Percentiles rank a stretch among this genome's conserved stretches.
Conservation (phyloP, 345 rosid species). For the Durio zibethinus region DNA sequence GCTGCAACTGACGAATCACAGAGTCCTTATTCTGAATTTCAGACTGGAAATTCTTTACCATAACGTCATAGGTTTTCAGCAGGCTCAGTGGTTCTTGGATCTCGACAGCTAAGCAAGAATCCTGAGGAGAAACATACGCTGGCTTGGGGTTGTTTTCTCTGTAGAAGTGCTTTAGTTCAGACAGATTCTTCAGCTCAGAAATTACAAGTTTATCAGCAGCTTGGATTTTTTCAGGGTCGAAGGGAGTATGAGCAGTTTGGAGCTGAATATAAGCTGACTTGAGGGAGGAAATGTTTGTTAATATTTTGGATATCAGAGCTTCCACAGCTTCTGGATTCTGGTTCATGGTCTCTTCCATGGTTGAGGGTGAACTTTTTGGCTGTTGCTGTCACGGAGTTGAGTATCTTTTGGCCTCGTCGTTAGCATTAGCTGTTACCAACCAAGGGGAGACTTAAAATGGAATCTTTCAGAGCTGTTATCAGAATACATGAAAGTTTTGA, state of each 20-base stretch:
- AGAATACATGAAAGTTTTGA: constrained; percentile 31
- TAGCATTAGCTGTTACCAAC: constrained; percentile 66
- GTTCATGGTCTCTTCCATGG: constrained; percentile 71
- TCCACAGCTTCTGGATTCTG: constrained; percentile 77
- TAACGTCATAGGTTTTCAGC: constrained; percentile 80
- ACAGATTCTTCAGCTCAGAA: constrained; percentile 72
- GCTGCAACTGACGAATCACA: constrained; percentile 66
- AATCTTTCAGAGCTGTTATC: constrained; percentile 11
- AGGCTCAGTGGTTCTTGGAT: constrained; percentile 85
- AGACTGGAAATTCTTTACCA: constrained; percentile 87
- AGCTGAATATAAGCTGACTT: constrained; percentile 85
- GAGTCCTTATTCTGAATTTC: constrained; percentile 87
- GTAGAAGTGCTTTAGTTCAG: constrained; percentile 72
- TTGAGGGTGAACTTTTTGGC: constrained; percentile 81
- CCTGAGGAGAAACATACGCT: constrained; percentile 63
- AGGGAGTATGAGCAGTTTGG: constrained; percentile 80
- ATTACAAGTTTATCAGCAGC: constrained; percentile 80
- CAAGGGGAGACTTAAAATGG: constrained; percentile 18
- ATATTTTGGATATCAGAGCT: constrained; percentile 64
- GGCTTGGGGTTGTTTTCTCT: constrained; percentile 78
- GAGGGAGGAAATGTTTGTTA: constrained; percentile 65
- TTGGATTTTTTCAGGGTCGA: constrained; percentile 82
- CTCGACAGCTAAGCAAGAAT: constrained; percentile 89
- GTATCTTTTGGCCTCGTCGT: constrained; percentile 72
- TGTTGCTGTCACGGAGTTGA: constrained; percentile 68